A percentile compares a stretch with the other conserved stretches of the same genome.
Evolutionary conservation across 2,329 filamentous ascomycete species (phyloP).

Genomic region (Verticillium longisporum): DNA sequence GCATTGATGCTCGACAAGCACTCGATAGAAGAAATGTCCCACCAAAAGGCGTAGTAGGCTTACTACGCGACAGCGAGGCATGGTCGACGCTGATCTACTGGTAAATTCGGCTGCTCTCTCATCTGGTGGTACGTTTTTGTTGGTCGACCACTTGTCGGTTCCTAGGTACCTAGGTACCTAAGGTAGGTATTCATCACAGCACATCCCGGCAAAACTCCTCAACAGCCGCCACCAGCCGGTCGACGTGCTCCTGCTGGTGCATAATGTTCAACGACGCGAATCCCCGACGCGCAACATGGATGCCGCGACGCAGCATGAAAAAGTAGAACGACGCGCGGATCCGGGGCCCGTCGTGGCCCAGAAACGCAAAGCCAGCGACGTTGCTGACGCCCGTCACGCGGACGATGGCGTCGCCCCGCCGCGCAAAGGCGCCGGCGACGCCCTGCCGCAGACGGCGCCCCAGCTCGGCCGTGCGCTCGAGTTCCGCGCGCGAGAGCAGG

Average conservation of each 20-base stretch:
- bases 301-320: constrained; percentile 4
- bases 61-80: too few relatives aligned
- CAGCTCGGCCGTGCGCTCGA: constrained; percentile 5
- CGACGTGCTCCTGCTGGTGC: constrained; percentile 6
- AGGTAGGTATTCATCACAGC: too few relatives aligned
- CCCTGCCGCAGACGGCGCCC: constrained; percentile 4
- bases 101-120: too few relatives aligned
- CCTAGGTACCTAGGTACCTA: too few relatives aligned
- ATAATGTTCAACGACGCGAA: constrained; percentile 9
- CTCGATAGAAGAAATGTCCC: too few relatives aligned
- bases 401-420: background rate
- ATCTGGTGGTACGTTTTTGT: too few relatives aligned
- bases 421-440: constrained; percentile 1
- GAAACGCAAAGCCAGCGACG: constrained; percentile 7
- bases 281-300: constrained; percentile 8
- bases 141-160: too few relatives aligned
- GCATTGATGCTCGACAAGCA: too few relatives aligned
- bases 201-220: constrained; percentile 4
- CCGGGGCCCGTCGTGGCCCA: background rate
- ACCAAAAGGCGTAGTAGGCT: too few relatives aligned
- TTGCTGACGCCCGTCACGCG: constrained; percentile 7
- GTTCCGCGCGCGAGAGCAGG: constrained; percentile 5
- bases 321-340: constrained; percentile 9
- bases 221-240: background rate
- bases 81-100: too few relatives aligned